These are phyloP conservation scores for Paecilomyces niveus DNA, from an alignment of 2,329 filamentous ascomycete species.

Conservation along the genomic window DNA sequence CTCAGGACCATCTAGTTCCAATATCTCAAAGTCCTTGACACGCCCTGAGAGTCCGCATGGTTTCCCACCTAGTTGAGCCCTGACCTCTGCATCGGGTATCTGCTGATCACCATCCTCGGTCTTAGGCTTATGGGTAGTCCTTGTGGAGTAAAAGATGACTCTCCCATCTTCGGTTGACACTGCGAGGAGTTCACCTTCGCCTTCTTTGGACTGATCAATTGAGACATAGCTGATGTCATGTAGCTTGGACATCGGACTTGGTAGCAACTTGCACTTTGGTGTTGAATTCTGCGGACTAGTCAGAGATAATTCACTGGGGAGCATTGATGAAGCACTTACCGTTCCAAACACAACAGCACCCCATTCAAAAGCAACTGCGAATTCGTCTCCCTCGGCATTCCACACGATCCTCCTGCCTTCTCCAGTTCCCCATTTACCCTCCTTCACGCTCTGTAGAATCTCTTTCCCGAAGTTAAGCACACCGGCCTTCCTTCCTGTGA, in stretches of 20 bases:
- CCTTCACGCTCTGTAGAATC: conserved; percentile 66
- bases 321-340: conserved; percentile 30
- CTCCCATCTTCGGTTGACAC: conserved; percentile 87
- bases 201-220: conserved; percentile 35
- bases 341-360: conserved; percentile 80
- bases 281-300: conserved; percentile 56
- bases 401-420: conserved; percentile 79
- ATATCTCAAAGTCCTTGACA: conserved; percentile 80
- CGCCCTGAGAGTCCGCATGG: conserved; percentile 59
- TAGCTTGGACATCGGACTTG: conserved; percentile 66
- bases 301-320: background rate
- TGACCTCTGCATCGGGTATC: conserved; percentile 52
- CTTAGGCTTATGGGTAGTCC: conserved; percentile 29
- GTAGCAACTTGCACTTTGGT: conserved; percentile 66
- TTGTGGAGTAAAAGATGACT: conserved; percentile 74
- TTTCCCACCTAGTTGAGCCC: conserved; percentile 74
- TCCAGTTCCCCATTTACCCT: conserved; percentile 68
- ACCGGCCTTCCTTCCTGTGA: conserved; percentile 91
- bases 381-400: conserved; percentile 71
- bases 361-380: conserved; percentile 80
- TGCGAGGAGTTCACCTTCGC: conserved; percentile 55
- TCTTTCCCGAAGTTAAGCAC: conserved; percentile 77
- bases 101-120: conserved; percentile 43
- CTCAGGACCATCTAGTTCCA: conserved; percentile 38
- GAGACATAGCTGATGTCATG: conserved; percentile 71